Percentiles rank a stretch among this genome's conserved stretches.
Evolutionary conservation across 305 asterid genomes (phyloP).

Genomic region (Fraxinus latifolia): DNA sequence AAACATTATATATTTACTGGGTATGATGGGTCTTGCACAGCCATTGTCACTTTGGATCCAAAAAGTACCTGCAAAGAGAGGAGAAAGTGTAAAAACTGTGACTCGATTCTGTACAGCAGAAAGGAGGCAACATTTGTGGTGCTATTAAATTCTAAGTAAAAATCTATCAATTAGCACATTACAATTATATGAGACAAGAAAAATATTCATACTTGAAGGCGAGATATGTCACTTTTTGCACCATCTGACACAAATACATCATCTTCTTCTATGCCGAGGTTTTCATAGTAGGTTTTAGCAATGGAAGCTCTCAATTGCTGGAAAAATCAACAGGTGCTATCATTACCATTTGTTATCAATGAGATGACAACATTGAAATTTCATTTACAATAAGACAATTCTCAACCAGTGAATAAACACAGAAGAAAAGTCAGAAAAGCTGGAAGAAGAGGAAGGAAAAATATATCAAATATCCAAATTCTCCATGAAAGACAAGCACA

Average conservation of each 20-base stretch:
- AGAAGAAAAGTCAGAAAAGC: conserved; percentile 1
- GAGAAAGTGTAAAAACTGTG: conserved; percentile 13
- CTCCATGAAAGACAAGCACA: not conserved
- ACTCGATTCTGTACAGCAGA: not conserved
- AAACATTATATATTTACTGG: conserved; percentile 52
- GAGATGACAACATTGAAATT: not conserved
- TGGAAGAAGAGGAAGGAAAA: conserved; percentile 1
- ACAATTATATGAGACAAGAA: conserved; percentile 4
- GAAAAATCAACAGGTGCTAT: conserved; percentile 3
- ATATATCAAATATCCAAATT: not conserved
- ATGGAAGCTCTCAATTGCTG: conserved; percentile 86
- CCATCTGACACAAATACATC: conserved; percentile 98
- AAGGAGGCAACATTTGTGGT: not conserved
- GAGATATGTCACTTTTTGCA: conserved; percentile 96
- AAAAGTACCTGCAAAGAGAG: conserved; percentile 67
- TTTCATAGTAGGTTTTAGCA: conserved; percentile 74
- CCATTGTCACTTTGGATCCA: conserved; percentile 87
- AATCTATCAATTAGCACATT: not conserved
- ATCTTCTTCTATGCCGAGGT: conserved; percentile 79
- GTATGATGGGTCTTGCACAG: conserved; percentile 95
- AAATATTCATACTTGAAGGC: conserved; percentile 68
- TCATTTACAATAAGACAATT: not conserved
- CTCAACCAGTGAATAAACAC: not conserved
- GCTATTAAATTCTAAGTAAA: not conserved
- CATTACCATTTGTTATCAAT: not conserved